Evolutionary conservation across 2,329 filamentous ascomycete species (phyloP).

Genomic region (Didymella keratinophila): DNA sequence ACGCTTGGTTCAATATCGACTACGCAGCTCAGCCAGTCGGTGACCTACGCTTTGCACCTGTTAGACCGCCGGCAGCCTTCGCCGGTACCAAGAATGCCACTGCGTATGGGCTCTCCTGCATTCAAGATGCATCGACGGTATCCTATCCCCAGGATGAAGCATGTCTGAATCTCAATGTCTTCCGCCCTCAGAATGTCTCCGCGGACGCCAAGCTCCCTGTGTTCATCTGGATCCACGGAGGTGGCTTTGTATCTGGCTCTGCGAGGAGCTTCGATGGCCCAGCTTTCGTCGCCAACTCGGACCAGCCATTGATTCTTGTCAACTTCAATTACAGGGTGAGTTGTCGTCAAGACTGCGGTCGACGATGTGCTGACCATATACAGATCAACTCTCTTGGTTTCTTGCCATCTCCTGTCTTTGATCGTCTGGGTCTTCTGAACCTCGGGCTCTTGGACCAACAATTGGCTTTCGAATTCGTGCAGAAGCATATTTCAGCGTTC

Average conservation of each 20-base stretch:
- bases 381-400: slow-evolving; percentile 37
- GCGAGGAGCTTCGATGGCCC: slow-evolving; percentile 39
- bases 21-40: slow-evolving; percentile 52
- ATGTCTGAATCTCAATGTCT: slow-evolving; percentile 41
- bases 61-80: slow-evolving; percentile 51
- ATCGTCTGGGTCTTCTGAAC: slow-evolving; percentile 38
- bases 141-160: slow-evolving; percentile 32
- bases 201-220: slow-evolving; percentile 34
- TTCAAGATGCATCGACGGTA: slow-evolving; percentile 52
- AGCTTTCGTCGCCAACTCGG: slow-evolving; percentile 35
- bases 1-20: slow-evolving; percentile 59
- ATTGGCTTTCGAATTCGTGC: slow-evolving; percentile 45
- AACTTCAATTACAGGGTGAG: slow-evolving; percentile 41
- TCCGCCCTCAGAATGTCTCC: slow-evolving; percentile 29
- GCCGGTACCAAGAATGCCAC: slow-evolving; percentile 49
- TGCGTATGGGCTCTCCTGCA: slow-evolving; percentile 52
- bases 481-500: slow-evolving; percentile 50
- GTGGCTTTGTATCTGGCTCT: slow-evolving; percentile 31
- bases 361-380: neutral
- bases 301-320: slow-evolving; percentile 35
- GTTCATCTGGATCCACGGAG: slow-evolving; percentile 44
- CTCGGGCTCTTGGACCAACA: slow-evolving; percentile 38
- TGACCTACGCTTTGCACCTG: slow-evolving; percentile 50
- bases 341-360: neutral
- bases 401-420: slow-evolving; percentile 34